phyloP scores from a whole-genome alignment of 768 basidiomycete genomes.

The Ramaria rubella region DNA sequence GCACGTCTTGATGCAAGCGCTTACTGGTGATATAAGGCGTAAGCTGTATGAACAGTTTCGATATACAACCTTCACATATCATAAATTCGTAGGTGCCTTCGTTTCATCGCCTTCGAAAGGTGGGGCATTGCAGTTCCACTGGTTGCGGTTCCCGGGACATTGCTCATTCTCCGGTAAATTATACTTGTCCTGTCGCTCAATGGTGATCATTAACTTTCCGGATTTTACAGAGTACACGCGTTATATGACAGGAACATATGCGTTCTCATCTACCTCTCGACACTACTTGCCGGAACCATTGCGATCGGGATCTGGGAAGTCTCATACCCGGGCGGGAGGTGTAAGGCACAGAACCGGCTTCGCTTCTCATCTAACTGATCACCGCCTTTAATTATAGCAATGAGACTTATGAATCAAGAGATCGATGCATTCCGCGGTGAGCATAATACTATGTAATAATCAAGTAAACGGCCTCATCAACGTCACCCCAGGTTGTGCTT shows the following conservation, averaged over 20 bases:
- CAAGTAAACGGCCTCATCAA: neutral
- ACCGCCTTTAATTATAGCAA: neutral
- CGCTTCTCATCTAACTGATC: neutral
- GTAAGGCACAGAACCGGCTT: neutral
- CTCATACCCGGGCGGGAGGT: neutral
- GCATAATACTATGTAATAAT: neutral
- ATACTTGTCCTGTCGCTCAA: neutral
- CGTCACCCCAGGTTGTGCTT: neutral
- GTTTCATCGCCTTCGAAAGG: no score
- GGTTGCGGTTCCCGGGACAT: neutral
- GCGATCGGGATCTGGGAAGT: slow-evolving; percentile 1
- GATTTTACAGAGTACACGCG: neutral
- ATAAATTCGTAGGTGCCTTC: no score
- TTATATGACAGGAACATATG: slow-evolving; percentile 1
- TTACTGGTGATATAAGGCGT: no score
- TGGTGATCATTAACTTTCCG: neutral
- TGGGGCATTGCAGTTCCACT: slow-evolving; percentile 2
- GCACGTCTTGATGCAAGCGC: no score
- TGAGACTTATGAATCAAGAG: neutral
- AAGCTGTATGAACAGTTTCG: no score
- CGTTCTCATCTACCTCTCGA: neutral
- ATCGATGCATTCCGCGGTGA: neutral
- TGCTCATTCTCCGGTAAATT: slow-evolving; percentile 1
- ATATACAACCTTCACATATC: no score
- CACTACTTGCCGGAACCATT: neutral